Evolutionary conservation across 176 grass and related monocot species (phyloP).

Genomic region (Rhipidocladum racemiflorum): DNA sequence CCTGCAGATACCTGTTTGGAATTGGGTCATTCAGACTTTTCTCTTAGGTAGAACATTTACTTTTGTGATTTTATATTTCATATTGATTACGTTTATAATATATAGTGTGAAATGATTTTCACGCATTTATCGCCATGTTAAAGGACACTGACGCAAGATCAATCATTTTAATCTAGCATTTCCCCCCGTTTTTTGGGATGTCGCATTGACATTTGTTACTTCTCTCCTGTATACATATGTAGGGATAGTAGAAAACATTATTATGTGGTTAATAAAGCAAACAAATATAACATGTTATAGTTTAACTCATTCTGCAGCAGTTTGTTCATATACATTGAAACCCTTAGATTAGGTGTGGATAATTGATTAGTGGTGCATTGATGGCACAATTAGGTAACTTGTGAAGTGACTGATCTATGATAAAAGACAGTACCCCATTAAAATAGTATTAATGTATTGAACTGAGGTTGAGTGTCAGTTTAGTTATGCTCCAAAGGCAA

Average conservation of each 20-base stretch:
- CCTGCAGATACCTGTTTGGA: neutral
- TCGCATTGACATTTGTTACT: neutral
- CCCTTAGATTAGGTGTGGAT: neutral
- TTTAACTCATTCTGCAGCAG: neutral
- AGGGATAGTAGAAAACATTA: neutral
- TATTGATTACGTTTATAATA: neutral
- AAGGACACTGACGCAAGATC: neutral
- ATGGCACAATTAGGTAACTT: neutral
- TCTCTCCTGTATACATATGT: neutral
- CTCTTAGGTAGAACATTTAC: neutral
- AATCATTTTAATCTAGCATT: neutral
- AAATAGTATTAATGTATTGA: neutral
- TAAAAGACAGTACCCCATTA: neutral
- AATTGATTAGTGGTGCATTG: neutral
- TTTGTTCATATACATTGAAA: neutral
- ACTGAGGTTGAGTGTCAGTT: neutral
- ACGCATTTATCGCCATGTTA: neutral
- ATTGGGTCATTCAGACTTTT: neutral
- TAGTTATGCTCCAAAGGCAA: neutral
- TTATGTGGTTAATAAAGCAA: constrained; percentile 26
- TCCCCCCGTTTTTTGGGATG: neutral
- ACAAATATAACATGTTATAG: neutral
- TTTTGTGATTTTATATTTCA: neutral
- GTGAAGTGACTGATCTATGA: neutral
- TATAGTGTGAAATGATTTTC: neutral